phyloP scores from a whole-genome alignment of 345 rosid species.

The Conringia planisiliqua region DNA sequence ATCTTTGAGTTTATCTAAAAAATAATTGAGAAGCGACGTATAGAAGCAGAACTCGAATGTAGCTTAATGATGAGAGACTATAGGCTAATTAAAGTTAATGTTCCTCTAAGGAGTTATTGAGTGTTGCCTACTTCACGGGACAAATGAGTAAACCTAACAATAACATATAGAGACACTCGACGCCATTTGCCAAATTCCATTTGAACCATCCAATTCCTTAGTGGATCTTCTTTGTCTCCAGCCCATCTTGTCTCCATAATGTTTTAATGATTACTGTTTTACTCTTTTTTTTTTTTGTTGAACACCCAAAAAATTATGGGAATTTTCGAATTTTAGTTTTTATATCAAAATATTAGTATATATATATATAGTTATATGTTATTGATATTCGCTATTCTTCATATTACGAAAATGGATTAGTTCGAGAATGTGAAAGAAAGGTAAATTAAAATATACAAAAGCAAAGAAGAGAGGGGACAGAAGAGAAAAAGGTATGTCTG shows the following conservation, averaged over 20 bases:
- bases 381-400: background rate
- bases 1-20: slow-evolving; percentile 5
- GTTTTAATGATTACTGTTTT: slow-evolving; percentile 11
- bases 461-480: slow-evolving; percentile 31
- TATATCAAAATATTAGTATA: background rate
- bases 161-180: slow-evolving; percentile 25
- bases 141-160: slow-evolving; percentile 39
- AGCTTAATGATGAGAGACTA: slow-evolving; percentile 18
- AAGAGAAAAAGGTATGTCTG: slow-evolving; percentile 33
- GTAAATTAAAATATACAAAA: slow-evolving; percentile 24
- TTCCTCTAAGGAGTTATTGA: slow-evolving; percentile 15
- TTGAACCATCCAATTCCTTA: slow-evolving; percentile 27
- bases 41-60: background rate
- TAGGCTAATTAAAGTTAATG: background rate
- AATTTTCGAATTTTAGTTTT: background rate
- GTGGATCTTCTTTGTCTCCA: slow-evolving; percentile 38
- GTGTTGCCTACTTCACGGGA: slow-evolving; percentile 32
- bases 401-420: slow-evolving; percentile 2
- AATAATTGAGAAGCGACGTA: slow-evolving; percentile 1
- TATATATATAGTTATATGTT: background rate
- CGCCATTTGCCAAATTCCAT: slow-evolving; percentile 34
- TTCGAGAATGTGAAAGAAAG: slow-evolving; percentile 13
- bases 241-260: slow-evolving; percentile 34
- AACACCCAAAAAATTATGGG: slow-evolving; percentile 3
- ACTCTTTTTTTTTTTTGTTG: background rate